Evolutionary conservation across 2,329 filamentous ascomycete genomes (phyloP).

Genomic region (Aspergillus sp.): DNA sequence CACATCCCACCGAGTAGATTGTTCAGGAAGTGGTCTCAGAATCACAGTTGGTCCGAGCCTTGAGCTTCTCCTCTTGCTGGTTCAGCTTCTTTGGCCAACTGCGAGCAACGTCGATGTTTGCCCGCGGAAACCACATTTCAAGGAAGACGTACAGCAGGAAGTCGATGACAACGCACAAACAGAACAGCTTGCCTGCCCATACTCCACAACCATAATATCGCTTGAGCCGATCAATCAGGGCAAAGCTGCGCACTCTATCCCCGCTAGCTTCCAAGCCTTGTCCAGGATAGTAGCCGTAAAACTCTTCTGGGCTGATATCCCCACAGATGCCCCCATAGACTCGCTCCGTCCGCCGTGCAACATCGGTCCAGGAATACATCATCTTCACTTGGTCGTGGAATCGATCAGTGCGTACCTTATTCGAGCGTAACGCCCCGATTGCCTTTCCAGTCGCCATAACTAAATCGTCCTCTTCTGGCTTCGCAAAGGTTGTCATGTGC

Average conservation of each 20-base stretch:
- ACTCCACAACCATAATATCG: constrained; percentile 96
- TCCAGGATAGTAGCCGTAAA: constrained; percentile 72
- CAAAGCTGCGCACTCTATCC: constrained; percentile 72
- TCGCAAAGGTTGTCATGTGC: constrained; percentile 97
- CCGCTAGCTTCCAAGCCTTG: constrained; percentile 64
- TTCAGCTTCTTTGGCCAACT: constrained; percentile 78
- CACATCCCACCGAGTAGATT: background rate
- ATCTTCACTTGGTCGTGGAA: constrained; percentile 96
- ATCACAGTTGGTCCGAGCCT: constrained; percentile 1
- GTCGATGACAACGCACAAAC: constrained; percentile 87
- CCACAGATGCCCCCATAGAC: constrained; percentile 93
- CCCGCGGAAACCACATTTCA: constrained; percentile 78
- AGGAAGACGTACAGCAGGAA: constrained; percentile 84
- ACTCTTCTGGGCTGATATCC: constrained; percentile 75
- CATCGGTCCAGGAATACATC: constrained; percentile 99
- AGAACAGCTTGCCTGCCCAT: constrained; percentile 97
- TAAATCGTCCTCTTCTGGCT: constrained; percentile 91
- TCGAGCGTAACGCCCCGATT: constrained; percentile 76
- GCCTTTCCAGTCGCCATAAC: constrained; percentile 84
- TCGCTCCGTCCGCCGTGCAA: constrained; percentile 84
- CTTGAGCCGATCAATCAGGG: constrained; percentile 89
- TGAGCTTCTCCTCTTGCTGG: constrained; percentile 3
- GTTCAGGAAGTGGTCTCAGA: constrained; percentile 4
- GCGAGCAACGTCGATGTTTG: constrained; percentile 78
- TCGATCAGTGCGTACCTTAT: constrained; percentile 80